phyloP scores from a whole-genome alignment of 768 basidiomycete genomes.

The Pulveroboletus sp. region DNA sequence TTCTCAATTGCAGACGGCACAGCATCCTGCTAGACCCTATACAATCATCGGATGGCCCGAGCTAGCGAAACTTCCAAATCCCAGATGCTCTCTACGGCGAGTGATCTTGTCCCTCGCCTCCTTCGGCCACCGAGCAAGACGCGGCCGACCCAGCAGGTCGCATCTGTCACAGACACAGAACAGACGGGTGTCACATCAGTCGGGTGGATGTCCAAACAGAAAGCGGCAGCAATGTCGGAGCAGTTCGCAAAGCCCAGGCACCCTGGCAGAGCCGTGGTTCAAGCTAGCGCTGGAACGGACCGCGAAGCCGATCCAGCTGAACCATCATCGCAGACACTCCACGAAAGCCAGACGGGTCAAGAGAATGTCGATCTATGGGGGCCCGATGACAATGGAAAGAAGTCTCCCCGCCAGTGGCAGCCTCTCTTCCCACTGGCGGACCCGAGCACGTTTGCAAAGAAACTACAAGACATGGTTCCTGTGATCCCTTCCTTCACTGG shows the following conservation, averaged over 20 bases:
- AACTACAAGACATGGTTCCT: constrained; percentile 50
- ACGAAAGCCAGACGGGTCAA: constrained; percentile 1
- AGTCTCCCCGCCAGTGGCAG: too few species aligned
- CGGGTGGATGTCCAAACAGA: constrained; percentile 17
- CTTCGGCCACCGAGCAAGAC: constrained; percentile 22
- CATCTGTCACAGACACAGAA: constrained; percentile 3
- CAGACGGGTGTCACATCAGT: constrained; percentile 1
- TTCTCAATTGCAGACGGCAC: too few species aligned
- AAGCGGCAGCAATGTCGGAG: constrained; percentile 6
- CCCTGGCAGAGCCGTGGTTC: constrained; percentile 5
- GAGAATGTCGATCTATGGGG: not conserved
- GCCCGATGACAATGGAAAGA: too few species aligned
- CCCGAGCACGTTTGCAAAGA: constrained; percentile 45
- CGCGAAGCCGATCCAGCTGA: constrained; percentile 5
- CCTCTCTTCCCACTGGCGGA: too few species aligned
- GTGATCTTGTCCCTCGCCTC: constrained; percentile 8
- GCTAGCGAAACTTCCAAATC: too few species aligned
- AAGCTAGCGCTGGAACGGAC: not conserved
- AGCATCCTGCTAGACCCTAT: not conserved
- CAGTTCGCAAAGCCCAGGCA: constrained; percentile 18
- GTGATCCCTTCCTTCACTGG: constrained; percentile 37
- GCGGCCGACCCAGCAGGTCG: constrained; percentile 13
- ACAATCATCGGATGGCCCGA: not conserved
- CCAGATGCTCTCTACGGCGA: not conserved
- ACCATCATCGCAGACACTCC: constrained; percentile 4